A percentile compares a stretch with the other conserved stretches of the same genome.
phyloP scores from a whole-genome alignment of 176 grass and related monocot species.

The Typha latifolia region DNA sequence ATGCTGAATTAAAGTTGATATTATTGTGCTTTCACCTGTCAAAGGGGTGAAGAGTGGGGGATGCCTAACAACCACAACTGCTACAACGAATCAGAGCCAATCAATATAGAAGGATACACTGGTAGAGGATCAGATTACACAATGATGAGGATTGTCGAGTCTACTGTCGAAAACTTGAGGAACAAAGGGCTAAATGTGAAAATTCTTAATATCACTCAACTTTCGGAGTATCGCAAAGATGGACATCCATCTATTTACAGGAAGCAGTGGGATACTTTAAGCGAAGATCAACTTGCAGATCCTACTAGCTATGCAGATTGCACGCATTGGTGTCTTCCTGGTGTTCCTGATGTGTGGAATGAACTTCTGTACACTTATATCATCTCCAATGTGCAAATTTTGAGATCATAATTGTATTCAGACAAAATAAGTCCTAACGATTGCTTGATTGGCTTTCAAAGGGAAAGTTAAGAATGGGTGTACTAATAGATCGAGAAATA shows the following conservation, averaged over 20 bases:
- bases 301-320: conserved; percentile 42
- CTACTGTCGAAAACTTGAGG: conserved; percentile 7
- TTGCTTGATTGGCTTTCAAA: conserved; percentile 5
- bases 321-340: conserved; percentile 45
- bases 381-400: conserved; percentile 1
- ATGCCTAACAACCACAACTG: conserved; percentile 16
- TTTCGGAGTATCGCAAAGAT: conserved; percentile 46
- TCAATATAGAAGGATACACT: conserved; percentile 22
- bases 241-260: conserved; percentile 38
- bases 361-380: conserved; percentile 32
- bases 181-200: conserved; percentile 28
- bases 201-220: conserved; percentile 45
- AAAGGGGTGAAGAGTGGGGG: conserved; percentile 43
- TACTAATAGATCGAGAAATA: no score
- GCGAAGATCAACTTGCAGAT: conserved; percentile 19
- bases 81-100: conserved; percentile 32
- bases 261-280: conserved; percentile 21
- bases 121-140: conserved; percentile 31
- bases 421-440: background rate
- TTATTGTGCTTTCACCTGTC: background rate
- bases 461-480: no score
- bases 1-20: background rate
- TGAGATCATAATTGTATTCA: conserved; percentile 6
- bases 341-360: conserved; percentile 46
- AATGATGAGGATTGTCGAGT: conserved; percentile 30